phyloP scores from a whole-genome alignment of 2,329 filamentous ascomycete species.

The Pseudogymnoascus sp. region DNA sequence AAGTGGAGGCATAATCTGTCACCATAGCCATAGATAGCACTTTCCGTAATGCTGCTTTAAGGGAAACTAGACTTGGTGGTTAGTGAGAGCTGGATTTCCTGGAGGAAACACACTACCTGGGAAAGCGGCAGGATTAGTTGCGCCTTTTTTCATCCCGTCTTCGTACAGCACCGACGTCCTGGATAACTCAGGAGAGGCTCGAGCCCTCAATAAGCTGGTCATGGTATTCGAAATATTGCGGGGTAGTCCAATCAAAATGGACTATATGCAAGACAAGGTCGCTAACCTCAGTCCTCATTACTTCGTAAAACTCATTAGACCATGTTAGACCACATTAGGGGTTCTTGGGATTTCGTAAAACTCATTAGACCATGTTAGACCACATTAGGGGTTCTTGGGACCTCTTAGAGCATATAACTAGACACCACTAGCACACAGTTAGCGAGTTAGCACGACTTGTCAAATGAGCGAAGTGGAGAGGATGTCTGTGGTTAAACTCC shows the following conservation, averaged over 20 bases:
- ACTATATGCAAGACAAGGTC: background rate
- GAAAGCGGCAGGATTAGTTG: background rate
- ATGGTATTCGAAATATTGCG: background rate
- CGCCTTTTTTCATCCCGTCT: background rate
- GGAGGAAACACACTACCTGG: background rate
- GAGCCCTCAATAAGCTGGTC: background rate
- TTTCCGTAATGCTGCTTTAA: conserved; percentile 1
- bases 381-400: background rate
- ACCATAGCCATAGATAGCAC: background rate
- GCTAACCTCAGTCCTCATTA: background rate
- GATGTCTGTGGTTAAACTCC: background rate
- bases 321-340: background rate
- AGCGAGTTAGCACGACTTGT: background rate
- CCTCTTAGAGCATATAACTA: background rate
- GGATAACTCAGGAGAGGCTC: background rate
- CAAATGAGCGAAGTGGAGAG: background rate
- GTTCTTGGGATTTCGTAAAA: background rate
- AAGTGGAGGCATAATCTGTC: background rate
- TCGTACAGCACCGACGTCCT: background rate
- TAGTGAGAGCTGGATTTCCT: background rate
- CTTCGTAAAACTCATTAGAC: background rate
- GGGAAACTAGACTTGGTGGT: background rate
- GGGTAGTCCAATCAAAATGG: conserved; percentile 1
- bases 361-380: background rate
- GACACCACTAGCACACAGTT: background rate